Conservation (phyloP, 352 stramenopile species). For the Phytophthora citrophthora region DNA sequence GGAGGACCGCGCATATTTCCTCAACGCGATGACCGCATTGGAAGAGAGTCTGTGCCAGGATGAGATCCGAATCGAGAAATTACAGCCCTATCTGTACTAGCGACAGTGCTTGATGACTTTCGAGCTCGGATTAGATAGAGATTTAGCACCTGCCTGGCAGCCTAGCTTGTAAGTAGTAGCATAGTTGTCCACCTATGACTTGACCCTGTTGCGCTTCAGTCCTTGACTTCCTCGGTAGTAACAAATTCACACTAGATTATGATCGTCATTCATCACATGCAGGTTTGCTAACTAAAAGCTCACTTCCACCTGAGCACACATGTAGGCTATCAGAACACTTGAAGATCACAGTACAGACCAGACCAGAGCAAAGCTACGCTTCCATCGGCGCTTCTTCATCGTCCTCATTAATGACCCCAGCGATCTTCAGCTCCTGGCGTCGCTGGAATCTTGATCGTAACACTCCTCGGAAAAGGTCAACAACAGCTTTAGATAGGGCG, state of each 20-base stretch:
- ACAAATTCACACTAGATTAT: constrained; percentile 39
- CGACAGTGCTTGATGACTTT: constrained; percentile 15
- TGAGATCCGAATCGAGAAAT: constrained; percentile 78
- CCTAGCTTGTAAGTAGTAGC: constrained; percentile 38
- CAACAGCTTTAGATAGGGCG: constrained; percentile 82
- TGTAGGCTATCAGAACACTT: constrained; percentile 26
- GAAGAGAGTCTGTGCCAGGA: constrained; percentile 83
- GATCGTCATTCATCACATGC: constrained; percentile 30
- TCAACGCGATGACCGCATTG: constrained; percentile 82
- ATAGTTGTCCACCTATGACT: constrained; percentile 20
- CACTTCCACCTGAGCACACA: not conserved
- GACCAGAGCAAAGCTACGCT: constrained; percentile 14
- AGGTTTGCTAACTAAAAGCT: not conserved
- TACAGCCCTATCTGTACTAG: constrained; percentile 82
- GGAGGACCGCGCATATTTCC: constrained; percentile 79
- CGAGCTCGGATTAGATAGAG: constrained; percentile 38
- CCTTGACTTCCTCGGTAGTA: constrained; percentile 2
- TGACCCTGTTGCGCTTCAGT: not conserved
- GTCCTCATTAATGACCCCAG: constrained; percentile 8
- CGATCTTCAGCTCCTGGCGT: constrained; percentile 27
- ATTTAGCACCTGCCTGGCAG: constrained; percentile 28
- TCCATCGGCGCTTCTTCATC: constrained; percentile 8
- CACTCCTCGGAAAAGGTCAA: constrained; percentile 75
- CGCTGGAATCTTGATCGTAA: constrained; percentile 46
- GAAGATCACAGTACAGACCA: constrained; percentile 16